Base-by-base conservation (phyloP, 352 stramenopile genomes). In the Peronospora tabacina region DNA sequence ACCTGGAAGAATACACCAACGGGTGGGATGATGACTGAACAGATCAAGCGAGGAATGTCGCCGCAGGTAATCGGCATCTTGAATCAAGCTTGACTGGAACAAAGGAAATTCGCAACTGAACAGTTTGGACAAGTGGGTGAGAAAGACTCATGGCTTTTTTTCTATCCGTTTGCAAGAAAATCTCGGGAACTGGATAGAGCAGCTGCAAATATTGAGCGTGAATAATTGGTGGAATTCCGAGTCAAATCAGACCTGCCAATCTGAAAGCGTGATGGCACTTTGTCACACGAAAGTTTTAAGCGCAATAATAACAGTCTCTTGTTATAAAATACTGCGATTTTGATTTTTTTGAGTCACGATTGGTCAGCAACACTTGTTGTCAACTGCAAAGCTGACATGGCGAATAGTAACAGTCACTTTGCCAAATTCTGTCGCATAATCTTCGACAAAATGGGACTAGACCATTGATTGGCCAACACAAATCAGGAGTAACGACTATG, bases 41-140 rank as follows among this genome's bases (percentile, higher is more conserved):
- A 86, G 58, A 86, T 76, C 33, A 86, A 42, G 15, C 75, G 71
- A 46, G 74, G 75, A 52, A 86, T 80, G 47, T 86, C 75, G 56
- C 72, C 75, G 58, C 63, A 83, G 17, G 75, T 86, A 57, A 86
- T 58, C 17, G 75, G 52, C 75, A 84, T 86, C 42, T 57, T 68
- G 22, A 11, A 8, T 7, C 15, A 12, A 28, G 36, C 9, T 47
- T 38, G 11, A 15, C 10, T 37, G 39, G 26, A 39, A 61, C 41
- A 30, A 35, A 38, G 60, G 37, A 51, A 58, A 68, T 62, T 68
- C 32, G 49, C 58, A 55, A 68, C 37, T 68, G 38, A 17, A 9
- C 7, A 32, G 0, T 32, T 3, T 1, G 7, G 7, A 26, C 22
- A 11, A 1, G 26, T 30, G 26, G 9, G 6, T 7, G 9, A 32